phyloP scores from a whole-genome alignment of 345 rosid genomes.

The Toxicodendron radicans region DNA sequence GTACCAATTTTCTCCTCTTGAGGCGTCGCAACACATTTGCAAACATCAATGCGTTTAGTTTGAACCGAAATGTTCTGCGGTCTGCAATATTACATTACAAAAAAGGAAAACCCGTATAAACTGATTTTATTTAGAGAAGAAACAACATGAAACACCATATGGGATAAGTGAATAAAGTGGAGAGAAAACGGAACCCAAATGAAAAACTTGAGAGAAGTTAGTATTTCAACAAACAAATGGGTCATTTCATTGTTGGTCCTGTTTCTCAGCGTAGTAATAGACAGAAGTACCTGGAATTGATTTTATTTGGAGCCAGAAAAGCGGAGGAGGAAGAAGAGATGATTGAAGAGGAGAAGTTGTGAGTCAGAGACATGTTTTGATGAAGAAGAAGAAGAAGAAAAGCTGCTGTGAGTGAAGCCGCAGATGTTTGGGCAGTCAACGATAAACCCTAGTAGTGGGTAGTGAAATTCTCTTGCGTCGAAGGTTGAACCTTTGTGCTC shows the following conservation, averaged over 20 bases:
- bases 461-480: background rate
- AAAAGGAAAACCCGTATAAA: background rate
- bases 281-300: slow-evolving; percentile 32
- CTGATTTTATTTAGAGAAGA: background rate
- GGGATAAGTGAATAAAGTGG: background rate
- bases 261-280: background rate
- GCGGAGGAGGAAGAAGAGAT: slow-evolving; percentile 51
- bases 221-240: background rate
- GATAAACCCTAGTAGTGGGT: background rate
- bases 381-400: background rate
- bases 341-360: slow-evolving; percentile 32
- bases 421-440: background rate
- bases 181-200: background rate
- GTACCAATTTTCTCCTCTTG: slow-evolving; percentile 48
- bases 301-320: slow-evolving; percentile 32
- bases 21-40: slow-evolving; percentile 45
- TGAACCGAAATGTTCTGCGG: slow-evolving; percentile 27
- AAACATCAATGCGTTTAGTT: slow-evolving; percentile 24
- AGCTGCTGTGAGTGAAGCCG: background rate
- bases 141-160: too few relatives aligned
- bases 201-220: background rate
- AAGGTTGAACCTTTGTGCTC: background rate
- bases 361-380: slow-evolving; percentile 35
- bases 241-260: background rate
- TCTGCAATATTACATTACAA: slow-evolving; percentile 24